phyloP scores from a whole-genome alignment of 148 eudicot species.

The Salicornia ramosissima region DNA sequence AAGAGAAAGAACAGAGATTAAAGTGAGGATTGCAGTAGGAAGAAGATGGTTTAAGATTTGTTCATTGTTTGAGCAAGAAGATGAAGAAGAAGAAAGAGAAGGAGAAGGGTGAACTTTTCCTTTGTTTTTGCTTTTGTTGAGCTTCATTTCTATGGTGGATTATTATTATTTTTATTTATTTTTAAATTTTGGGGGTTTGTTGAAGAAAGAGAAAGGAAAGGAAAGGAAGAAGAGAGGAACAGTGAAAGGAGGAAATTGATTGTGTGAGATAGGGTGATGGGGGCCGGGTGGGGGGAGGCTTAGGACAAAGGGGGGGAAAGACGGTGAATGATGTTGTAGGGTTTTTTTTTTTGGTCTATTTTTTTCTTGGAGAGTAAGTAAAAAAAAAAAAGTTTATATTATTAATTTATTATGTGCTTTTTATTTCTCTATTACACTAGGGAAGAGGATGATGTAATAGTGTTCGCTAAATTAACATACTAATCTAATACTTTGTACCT shows the following conservation, averaged over 20 bases:
- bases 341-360: too few species aligned
- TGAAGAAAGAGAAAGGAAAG: too few species aligned
- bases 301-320: background rate
- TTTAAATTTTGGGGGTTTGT: too few species aligned
- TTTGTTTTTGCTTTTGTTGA: slow-evolving; percentile 34
- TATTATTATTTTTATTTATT: background rate
- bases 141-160: background rate
- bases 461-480: too few species aligned
- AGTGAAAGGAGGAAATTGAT: background rate
- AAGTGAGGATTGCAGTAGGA: slow-evolving; percentile 50
- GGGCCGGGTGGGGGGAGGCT: background rate
- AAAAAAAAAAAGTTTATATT: too few species aligned
- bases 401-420: too few species aligned
- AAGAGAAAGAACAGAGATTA: slow-evolving; percentile 44
- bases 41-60: slow-evolving; percentile 37
- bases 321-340: too few species aligned
- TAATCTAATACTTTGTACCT: too few species aligned
- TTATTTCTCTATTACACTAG: too few species aligned
- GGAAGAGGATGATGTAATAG: too few species aligned
- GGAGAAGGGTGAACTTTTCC: slow-evolving; percentile 80
- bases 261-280: background rate
- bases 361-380: too few species aligned
- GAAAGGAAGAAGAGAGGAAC: background rate
- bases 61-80: slow-evolving; percentile 9
- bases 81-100: slow-evolving; percentile 26